phyloP scores from a whole-genome alignment of 768 basidiomycete species.

The Lactifluus piperatus region DNA sequence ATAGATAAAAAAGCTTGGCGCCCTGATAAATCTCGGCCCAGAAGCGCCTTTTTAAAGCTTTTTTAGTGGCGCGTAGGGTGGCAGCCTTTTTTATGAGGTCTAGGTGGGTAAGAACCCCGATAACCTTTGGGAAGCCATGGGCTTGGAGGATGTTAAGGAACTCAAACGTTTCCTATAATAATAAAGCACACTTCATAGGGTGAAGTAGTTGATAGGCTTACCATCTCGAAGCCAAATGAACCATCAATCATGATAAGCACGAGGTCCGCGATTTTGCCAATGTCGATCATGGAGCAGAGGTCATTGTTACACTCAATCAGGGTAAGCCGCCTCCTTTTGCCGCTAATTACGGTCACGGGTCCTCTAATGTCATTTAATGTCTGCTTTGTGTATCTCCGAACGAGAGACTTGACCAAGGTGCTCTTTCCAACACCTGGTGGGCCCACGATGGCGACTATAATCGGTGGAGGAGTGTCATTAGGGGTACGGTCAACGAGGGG shows the following conservation, averaged over 20 bases:
- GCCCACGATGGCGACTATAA: slow-evolving; percentile 91
- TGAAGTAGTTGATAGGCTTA: slow-evolving; percentile 28
- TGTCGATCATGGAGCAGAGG: slow-evolving; percentile 96
- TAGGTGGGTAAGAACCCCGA: slow-evolving; percentile 91
- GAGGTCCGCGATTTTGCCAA: slow-evolving; percentile 93
- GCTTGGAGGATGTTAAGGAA: slow-evolving; percentile 95
- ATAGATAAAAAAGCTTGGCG: slow-evolving; percentile 96
- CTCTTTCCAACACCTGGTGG: slow-evolving; percentile 97
- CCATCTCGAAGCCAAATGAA: slow-evolving; percentile 99
- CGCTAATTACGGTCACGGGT: slow-evolving; percentile 89
- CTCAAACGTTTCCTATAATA: slow-evolving; percentile 87
- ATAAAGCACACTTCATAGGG: background rate
- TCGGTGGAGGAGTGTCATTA: slow-evolving; percentile 82
- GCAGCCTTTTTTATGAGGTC: slow-evolving; percentile 93
- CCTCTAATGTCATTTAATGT: slow-evolving; percentile 83
- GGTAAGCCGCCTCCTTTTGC: slow-evolving; percentile 88
- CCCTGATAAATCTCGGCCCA: slow-evolving; percentile 99
- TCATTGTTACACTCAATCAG: slow-evolving; percentile 98
- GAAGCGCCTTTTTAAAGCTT: slow-evolving; percentile 92
- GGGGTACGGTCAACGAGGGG: slow-evolving; percentile 94
- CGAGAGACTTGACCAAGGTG: slow-evolving; percentile 84
- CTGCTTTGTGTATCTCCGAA: slow-evolving; percentile 90
- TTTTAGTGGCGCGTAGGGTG: slow-evolving; percentile 83
- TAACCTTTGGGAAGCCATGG: slow-evolving; percentile 98
- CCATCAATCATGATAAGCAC: slow-evolving; percentile 97